Percentiles rank a stretch among this genome's conserved stretches.
Conservation (phyloP, 768 basidiomycete genomes). For the Leccinum barrowsii region DNA sequence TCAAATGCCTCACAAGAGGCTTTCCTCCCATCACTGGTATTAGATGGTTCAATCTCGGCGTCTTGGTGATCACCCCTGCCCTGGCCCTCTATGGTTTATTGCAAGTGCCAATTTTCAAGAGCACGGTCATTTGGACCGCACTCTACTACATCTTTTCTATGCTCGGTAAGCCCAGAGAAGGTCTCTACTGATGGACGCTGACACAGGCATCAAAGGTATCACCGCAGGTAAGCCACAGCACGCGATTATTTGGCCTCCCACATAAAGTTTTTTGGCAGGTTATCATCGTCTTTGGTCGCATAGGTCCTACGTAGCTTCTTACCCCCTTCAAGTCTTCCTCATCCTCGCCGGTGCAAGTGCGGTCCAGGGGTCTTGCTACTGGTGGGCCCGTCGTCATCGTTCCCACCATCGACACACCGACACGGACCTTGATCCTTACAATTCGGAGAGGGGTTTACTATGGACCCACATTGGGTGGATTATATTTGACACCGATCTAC, state of each 20-base stretch:
- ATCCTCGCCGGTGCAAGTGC: slow-evolving; percentile 76
- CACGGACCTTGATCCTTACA: slow-evolving; percentile 83
- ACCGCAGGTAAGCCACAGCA: slow-evolving; percentile 41
- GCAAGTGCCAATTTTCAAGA: slow-evolving; percentile 38
- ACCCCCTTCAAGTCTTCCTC: slow-evolving; percentile 67
- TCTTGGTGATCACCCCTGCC: slow-evolving; percentile 68
- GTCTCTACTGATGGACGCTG: slow-evolving; percentile 9
- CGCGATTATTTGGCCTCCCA: background rate
- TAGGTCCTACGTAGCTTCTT: slow-evolving; percentile 73
- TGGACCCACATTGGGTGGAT: slow-evolving; percentile 88
- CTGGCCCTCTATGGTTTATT: slow-evolving; percentile 69
- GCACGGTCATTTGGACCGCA: slow-evolving; percentile 60
- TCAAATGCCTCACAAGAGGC: slow-evolving; percentile 17
- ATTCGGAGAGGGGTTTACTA: slow-evolving; percentile 70
- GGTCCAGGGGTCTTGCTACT: slow-evolving; percentile 82
- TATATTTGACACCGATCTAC: slow-evolving; percentile 69
- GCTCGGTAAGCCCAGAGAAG: slow-evolving; percentile 49
- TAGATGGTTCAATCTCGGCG: slow-evolving; percentile 74
- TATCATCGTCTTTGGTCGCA: slow-evolving; percentile 89
- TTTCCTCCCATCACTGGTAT: slow-evolving; percentile 54
- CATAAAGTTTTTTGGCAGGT: slow-evolving; percentile 35
- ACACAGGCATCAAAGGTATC: slow-evolving; percentile 37
- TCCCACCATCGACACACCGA: slow-evolving; percentile 85
- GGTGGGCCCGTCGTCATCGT: slow-evolving; percentile 84
- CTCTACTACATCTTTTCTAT: slow-evolving; percentile 86